phyloP scores from a whole-genome alignment of 257 asterid genomes.

The Fraxinus quadrangulata region DNA sequence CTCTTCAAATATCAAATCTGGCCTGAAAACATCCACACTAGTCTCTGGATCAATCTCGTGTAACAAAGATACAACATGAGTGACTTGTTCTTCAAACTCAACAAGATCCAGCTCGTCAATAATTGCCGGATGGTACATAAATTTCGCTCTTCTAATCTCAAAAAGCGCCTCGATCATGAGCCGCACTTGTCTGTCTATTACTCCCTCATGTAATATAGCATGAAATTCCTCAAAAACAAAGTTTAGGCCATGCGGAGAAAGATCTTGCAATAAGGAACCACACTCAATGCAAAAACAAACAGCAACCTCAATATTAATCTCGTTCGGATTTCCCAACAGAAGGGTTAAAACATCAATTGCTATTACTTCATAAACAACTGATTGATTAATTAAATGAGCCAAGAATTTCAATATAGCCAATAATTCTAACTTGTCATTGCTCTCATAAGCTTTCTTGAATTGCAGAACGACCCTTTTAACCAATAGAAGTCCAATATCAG shows the following conservation, averaged over 20 bases:
- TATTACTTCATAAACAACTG: constrained; percentile 24
- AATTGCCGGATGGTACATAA: constrained; percentile 25
- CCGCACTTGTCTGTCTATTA: no score
- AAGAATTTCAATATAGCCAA: constrained; percentile 20
- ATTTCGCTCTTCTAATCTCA: constrained; percentile 16
- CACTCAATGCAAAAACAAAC: constrained; percentile 37
- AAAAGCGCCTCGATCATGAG: background rate
- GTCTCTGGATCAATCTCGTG: constrained; percentile 43
- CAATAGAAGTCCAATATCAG: background rate
- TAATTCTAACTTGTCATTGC: constrained; percentile 16
- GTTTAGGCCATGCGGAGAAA: constrained; percentile 27
- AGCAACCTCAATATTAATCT: constrained; percentile 34
- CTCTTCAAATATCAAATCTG: constrained; percentile 19
- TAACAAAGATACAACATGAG: constrained; percentile 48
- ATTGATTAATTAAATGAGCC: constrained; percentile 40
- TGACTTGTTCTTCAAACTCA: constrained; percentile 42
- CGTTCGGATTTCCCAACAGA: constrained; percentile 15
- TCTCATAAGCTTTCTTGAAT: background rate
- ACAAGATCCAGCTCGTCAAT: constrained; percentile 36
- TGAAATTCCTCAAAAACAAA: constrained; percentile 33
- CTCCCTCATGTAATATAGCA: no score
- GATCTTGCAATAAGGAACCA: constrained; percentile 25
- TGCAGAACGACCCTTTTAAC: constrained; percentile 27
- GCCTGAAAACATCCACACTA: constrained; percentile 34
- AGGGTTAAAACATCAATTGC: background rate